Evolutionary conservation across 768 basidiomycete genomes (phyloP).

Genomic region (Lentinula aciculospora): DNA sequence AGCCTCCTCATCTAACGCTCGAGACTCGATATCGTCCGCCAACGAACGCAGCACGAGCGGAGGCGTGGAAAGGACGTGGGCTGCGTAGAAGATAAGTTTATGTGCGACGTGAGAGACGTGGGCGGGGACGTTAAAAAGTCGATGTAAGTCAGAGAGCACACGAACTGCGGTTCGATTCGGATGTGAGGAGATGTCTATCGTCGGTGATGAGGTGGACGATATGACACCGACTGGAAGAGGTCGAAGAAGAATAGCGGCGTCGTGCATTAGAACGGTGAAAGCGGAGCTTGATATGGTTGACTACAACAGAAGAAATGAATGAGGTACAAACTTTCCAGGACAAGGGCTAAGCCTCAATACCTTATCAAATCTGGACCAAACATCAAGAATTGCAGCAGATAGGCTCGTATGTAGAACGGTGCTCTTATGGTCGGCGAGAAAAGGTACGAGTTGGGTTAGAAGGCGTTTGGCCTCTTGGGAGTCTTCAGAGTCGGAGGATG

Average conservation of each 20-base stretch:
- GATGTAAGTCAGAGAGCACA: conserved; percentile 50
- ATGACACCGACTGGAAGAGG: conserved; percentile 30
- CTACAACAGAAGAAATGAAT: too few species aligned
- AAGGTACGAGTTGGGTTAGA: conserved; percentile 54
- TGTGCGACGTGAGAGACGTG: conserved; percentile 43
- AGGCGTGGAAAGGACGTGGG: conserved; percentile 50
- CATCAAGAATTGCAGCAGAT: conserved; percentile 47
- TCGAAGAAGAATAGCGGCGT: conserved; percentile 47
- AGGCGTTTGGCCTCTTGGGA: conserved; percentile 38
- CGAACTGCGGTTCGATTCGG: conserved; percentile 21
- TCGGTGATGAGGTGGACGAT: neutral
- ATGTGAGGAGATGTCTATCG: conserved; percentile 12
- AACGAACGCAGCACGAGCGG: conserved; percentile 9
- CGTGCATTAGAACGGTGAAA: conserved; percentile 50
- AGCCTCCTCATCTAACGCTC: too few species aligned
- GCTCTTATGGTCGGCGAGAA: conserved; percentile 57
- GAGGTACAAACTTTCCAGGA: too few species aligned
- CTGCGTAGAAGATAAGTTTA: conserved; percentile 69
- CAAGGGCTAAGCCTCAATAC: conserved; percentile 24
- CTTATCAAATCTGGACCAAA: conserved; percentile 61
- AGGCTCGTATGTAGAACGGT: conserved; percentile 46
- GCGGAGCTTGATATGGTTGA: conserved; percentile 27
- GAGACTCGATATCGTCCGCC: neutral
- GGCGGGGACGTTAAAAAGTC: too few species aligned
- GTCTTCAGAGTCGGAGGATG: conserved; percentile 36